Base-by-base conservation (phyloP, 1,139 yeast species). In the Magnusiomyces paraingens region DNA sequence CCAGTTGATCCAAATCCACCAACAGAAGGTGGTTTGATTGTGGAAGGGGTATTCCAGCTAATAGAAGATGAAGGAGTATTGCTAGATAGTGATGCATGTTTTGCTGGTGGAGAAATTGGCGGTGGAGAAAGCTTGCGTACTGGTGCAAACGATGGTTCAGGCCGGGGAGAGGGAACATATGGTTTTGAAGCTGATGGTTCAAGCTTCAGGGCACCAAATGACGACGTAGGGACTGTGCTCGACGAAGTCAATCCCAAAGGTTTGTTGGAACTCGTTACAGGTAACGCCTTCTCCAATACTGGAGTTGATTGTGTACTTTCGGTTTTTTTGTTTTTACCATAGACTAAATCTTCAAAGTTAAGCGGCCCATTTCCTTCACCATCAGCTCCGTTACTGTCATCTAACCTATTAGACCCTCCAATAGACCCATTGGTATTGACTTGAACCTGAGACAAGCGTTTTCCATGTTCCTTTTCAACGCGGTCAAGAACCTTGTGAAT, bases 401-500 rank as follows among this genome's bases (percentile, higher is more conserved):
- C 18, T 15, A 18, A 6, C n/a, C n/a, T 29, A 14, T 42, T 39
- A 46, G 47, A 14, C 17, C 47, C 43, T 12, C 41, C 47, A 12
- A 36, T 11, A 6, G 40, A 39, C 29, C 46, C 40, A 14, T 29
- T 52, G 38, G 49, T 15, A 20, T 52, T 40, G 11, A 52, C 49
- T n/a, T 52, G 54, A 14, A 53, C 58, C 32, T 49, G 54, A 1
- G 63, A 60, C 15, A 65, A 55, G 40, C 60, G 57, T 51, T 59
- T 62, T 38, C 58, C 57, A 47, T 63, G 62, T 12, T 64, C 67
- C 38, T 51, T 51, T 45, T 65, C 68, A 36, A 65, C 60, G 20
- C 58, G 56, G 44, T 61, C 65, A 14, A 65, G 52, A 26, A 64
- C 56, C 17, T 32, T 46, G 52, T 75, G 73, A 35, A 76, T 71